Evolutionary conservation across 192 early-diverging fungal species (phyloP).

Genomic region (Coemansia sp.): DNA sequence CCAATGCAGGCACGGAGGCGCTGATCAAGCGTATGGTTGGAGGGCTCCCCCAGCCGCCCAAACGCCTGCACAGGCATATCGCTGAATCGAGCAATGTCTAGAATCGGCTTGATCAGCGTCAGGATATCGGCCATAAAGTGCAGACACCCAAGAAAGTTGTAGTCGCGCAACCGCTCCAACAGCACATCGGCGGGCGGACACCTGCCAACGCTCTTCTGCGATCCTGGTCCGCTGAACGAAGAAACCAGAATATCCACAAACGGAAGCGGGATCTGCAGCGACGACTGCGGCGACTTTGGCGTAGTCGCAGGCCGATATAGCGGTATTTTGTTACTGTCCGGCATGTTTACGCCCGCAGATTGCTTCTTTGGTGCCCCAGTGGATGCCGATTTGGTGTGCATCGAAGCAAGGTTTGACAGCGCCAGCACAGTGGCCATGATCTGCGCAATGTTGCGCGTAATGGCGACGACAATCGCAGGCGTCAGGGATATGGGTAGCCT

Average conservation of each 20-base stretch:
- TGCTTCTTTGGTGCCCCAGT: neutral
- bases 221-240: constrained; percentile 24
- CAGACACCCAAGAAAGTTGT: constrained; percentile 47
- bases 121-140: constrained; percentile 53
- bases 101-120: constrained; percentile 41
- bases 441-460: constrained; percentile 50
- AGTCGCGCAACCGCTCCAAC: constrained; percentile 41
- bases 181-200: constrained; percentile 42
- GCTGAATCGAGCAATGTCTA: constrained; percentile 28
- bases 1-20: constrained; percentile 39
- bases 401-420: constrained; percentile 23
- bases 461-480: constrained; percentile 40
- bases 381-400: neutral
- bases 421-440: constrained; percentile 49
- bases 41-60: constrained; percentile 21
- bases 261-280: constrained; percentile 45
- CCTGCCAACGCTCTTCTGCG: constrained; percentile 37
- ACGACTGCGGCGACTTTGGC: constrained; percentile 34
- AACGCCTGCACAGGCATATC: constrained; percentile 34
- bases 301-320: neutral
- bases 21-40: constrained; percentile 37
- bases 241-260: constrained; percentile 42
- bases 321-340: constrained; percentile 12
- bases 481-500: constrained; percentile 42
- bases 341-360: constrained; percentile 18